These are phyloP conservation scores for Fusarium setosum DNA, from an alignment of 2,329 filamentous ascomycete genomes.

Conservation along the genomic window DNA sequence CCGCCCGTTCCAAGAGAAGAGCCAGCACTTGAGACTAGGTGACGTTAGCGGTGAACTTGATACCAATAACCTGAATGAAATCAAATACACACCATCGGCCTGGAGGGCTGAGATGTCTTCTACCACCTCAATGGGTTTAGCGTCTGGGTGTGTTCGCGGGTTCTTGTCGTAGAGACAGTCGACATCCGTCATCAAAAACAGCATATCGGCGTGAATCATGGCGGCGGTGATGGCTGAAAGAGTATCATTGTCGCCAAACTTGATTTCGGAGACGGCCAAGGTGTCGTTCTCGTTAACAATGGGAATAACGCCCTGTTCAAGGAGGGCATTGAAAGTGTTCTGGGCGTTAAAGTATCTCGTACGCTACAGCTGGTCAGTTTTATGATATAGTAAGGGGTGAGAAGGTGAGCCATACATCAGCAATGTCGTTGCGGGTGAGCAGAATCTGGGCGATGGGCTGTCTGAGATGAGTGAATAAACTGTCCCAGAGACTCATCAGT, in stretches of 20 bases:
- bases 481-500: slow-evolving; percentile 95
- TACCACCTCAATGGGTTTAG: slow-evolving; percentile 90
- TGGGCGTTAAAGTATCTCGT: slow-evolving; percentile 97
- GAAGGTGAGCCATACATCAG: slow-evolving; percentile 71
- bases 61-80: neutral
- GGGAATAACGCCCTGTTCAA: slow-evolving; percentile 95
- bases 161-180: slow-evolving; percentile 98
- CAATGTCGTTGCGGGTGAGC: slow-evolving; percentile 94
- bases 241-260: slow-evolving; percentile 99
- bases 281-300: slow-evolving; percentile 99
- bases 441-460: slow-evolving; percentile 96
- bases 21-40: slow-evolving; percentile 83
- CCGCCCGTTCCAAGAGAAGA: slow-evolving; percentile 92
- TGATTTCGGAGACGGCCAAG: slow-evolving; percentile 95
- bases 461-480: slow-evolving; percentile 85
- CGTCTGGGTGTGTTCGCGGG: slow-evolving; percentile 85
- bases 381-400: neutral
- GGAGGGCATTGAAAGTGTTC: slow-evolving; percentile 89
- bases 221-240: slow-evolving; percentile 95
- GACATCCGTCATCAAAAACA: slow-evolving; percentile 99
- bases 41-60: slow-evolving; percentile 25
- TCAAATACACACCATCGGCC: slow-evolving; percentile 74
- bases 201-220: slow-evolving; percentile 96
- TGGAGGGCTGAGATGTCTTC: slow-evolving; percentile 86
- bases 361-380: slow-evolving; percentile 61